Conservation (phyloP, 2,329 filamentous ascomycete genomes). For the Sporothrix variecibatus region DNA sequence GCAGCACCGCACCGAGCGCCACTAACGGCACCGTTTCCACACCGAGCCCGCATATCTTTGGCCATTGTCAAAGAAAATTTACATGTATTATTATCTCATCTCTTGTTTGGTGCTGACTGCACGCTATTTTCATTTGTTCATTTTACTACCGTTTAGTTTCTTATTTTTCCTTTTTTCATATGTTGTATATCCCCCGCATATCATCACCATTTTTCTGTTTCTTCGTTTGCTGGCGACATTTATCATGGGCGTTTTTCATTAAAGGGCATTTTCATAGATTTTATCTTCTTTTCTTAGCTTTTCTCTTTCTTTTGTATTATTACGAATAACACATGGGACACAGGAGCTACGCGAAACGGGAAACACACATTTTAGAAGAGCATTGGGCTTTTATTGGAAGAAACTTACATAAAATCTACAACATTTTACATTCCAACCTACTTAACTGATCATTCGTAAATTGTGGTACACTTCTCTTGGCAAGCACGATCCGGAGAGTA, state of each 20-base stretch:
- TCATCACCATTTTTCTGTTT: not conserved
- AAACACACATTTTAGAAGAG: not conserved
- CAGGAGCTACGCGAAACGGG: slow-evolving; percentile 1
- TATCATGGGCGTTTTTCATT: slow-evolving; percentile 6
- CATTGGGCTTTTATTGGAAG: not conserved
- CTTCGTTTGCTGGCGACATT: not conserved
- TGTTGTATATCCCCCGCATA: slow-evolving; percentile 9
- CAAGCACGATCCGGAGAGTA: not conserved
- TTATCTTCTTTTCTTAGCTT: not conserved
- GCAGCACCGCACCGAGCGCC: not conserved
- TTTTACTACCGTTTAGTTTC: not conserved
- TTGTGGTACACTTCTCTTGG: not conserved
- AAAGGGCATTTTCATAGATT: not conserved
- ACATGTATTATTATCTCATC: slow-evolving; percentile 1
- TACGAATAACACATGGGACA: slow-evolving; percentile 15
- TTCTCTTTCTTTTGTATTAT: slow-evolving; percentile 11
- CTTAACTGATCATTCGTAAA: not conserved
- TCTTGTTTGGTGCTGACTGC: slow-evolving; percentile 7
- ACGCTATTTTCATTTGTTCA: slow-evolving; percentile 2
- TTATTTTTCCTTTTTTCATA: not conserved
- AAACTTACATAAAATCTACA: not conserved
- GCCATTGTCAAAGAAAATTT: not conserved
- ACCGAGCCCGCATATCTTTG: not conserved
- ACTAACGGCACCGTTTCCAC: not conserved
- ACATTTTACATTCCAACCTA: not conserved